Evolutionary conservation across 192 early-diverging fungal species (phyloP), one percentile per base, ranked within the genome.

Genomic region (Linnemannia zychae): DNA sequence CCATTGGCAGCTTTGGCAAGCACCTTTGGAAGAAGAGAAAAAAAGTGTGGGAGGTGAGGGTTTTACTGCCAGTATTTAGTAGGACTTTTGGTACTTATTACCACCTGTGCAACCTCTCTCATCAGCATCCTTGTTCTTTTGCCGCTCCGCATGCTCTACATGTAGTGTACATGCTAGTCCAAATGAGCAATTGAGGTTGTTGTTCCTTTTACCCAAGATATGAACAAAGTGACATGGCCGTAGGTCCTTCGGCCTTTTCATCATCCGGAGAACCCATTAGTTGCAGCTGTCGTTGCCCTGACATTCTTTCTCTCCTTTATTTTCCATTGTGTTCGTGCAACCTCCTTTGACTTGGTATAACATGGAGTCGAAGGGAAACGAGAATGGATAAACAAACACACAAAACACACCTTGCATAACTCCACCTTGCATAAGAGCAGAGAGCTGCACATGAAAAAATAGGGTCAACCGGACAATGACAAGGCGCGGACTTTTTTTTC

Each of bases 181-280:
- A 44, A 3, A 44, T 7, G 53, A 20, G 24, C 53, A 57, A 63
- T 31, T 63, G 57, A 3, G 57, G 24, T 63, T 28, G 12, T 63
- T 12, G 9, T 7, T 31, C 1, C 15, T 63, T 44, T n/a, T n/a
- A n/a, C n/a, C n/a, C n/a, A n/a, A n/a, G 57, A 15, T 13, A 3
- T 11, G 5, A 31, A n/a, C 13, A 31, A 63, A 9, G 57, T 63
- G 13, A 63, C 57, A 63, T 28, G 57, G 11, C 28, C 3, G 9
- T 63, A 63, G 28, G 57, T 63, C 57, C 57, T 63, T 63, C 57
- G 57, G 57, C 57, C 28, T 63, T 63, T 31, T 63, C 57, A 33
- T 31, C 24, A 31, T 63, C 57, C 57, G 57, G 57, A n/a, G n/a
- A 33, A 44, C 9, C 57, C 11, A 44, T 44, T 44, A 9, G 9